Evolutionary conservation across 768 basidiomycete genomes (phyloP), one percentile per base, ranked within the genome.

Genomic region (Rhodotorula toruloides): DNA sequence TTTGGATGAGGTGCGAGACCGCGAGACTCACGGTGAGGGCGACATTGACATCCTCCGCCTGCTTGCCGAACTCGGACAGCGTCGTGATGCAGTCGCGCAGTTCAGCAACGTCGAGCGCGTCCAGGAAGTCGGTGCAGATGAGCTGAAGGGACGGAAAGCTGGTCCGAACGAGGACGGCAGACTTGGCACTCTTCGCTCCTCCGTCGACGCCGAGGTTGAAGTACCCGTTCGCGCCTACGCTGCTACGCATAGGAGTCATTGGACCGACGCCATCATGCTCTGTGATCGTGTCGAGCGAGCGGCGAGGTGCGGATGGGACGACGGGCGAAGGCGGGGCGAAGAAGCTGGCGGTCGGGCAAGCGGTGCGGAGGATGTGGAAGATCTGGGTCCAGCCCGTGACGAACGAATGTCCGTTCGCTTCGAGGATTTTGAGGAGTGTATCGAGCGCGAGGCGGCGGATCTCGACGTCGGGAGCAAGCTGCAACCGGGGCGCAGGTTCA

Each of bases 81-180:
- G 94, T 93, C 67, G 82, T 84, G 77, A 98, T 94, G 73, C 92
- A 97, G 14, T 90, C 81, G 13, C 87, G 86, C 31, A 97, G 84
- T 73, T 94, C 87, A 32, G 86, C 84, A 0, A 86, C 83, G 0
- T 88, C 87, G 25, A 98, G 83, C 3, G 84, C 83, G 2, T 90
- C 86, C 13, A 97, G 83, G 4, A 90, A 90, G 75, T 99, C 94
- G 50, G 78, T 79, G 77, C 91, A 97, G 29, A 97, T 91, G 14
- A 99, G 79, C 10, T 90, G 97, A 66, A 98, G 79, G 0, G 90
- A 93, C 67, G 93, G 90, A 79, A 96, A 98, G 0, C 91, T 91
- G 47, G 92, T 89, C 77, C 96, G 89, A 54, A 97, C 86, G 17
- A 96, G 82, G 0, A 83, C 58, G 25, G 58, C 58, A 43, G 88